Evolutionary conservation across 345 rosid species (phyloP).

Genomic region (Triadica sebifera): DNA sequence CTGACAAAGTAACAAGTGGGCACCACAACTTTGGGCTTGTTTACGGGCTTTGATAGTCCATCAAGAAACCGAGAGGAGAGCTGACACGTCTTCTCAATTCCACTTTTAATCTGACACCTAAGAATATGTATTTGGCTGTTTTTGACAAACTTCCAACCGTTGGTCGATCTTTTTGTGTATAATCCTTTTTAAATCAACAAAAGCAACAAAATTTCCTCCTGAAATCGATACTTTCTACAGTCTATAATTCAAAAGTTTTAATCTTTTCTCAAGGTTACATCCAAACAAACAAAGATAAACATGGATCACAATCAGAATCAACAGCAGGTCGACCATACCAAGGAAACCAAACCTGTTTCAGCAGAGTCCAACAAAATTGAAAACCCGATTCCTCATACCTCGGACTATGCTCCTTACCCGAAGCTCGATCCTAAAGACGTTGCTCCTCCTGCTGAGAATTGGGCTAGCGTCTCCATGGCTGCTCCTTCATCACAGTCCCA

Average conservation of each 20-base stretch:
- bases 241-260: not conserved
- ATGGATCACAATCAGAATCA: conserved; percentile 7
- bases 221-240: not conserved
- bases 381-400: conserved; percentile 32
- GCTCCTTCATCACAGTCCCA: conserved; percentile 25
- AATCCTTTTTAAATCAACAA: not conserved
- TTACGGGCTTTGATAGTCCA: no score
- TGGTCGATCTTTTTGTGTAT: not conserved
- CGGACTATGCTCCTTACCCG: conserved; percentile 93
- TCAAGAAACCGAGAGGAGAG: no score
- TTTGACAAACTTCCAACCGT: not conserved
- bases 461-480: conserved; percentile 28
- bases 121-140: not conserved
- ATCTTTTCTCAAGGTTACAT: not conserved
- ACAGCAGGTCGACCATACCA: not conserved
- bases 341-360: not conserved
- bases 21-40: no score
- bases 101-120: not conserved
- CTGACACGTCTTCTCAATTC: not conserved
- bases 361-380: not conserved
- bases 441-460: conserved; percentile 51
- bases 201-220: not conserved
- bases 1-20: no score
- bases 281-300: not conserved
- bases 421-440: conserved; percentile 76